These are phyloP conservation scores for Xanthoceras sorbifolium DNA, from an alignment of 345 rosid genomes.

Conservation along the genomic window DNA sequence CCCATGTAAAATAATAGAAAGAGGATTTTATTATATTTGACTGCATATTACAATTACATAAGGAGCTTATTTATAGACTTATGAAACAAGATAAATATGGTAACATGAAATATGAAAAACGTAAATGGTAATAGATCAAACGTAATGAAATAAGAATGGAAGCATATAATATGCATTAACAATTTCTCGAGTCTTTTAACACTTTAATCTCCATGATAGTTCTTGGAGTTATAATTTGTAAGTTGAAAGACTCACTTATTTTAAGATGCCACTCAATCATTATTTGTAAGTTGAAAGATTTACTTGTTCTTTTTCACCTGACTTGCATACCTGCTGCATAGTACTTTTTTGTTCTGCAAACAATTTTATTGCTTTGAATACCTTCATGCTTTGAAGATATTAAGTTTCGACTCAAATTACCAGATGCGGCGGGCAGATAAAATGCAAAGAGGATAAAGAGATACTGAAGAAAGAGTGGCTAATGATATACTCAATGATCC, in stretches of 20 bases:
- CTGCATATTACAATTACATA: not conserved
- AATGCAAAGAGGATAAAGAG: too few relatives aligned
- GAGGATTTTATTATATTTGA: not conserved
- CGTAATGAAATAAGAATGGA: not conserved
- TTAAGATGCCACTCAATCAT: not conserved
- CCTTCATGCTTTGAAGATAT: not conserved
- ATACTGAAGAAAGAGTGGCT: too few relatives aligned
- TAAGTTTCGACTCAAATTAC: too few relatives aligned
- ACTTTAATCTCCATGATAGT: too few relatives aligned
- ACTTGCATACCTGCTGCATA: too few relatives aligned
- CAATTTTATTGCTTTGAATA: not conserved
- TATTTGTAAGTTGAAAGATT: too few relatives aligned
- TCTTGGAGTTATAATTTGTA: not conserved
- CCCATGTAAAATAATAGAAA: too few relatives aligned
- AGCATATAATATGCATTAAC: too few relatives aligned
- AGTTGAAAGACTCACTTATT: not conserved
- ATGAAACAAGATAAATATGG: not conserved
- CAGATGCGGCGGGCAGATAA: too few relatives aligned
- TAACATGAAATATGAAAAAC: too few relatives aligned
- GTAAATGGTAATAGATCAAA: not conserved
- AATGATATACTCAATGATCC: constrained; percentile 98
- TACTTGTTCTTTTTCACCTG: not conserved
- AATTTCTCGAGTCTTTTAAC: not conserved
- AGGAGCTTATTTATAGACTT: not conserved
- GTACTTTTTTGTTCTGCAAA: not conserved